phyloP scores from a whole-genome alignment of 2,329 filamentous ascomycete genomes.

The Arthroderma sp. region DNA sequence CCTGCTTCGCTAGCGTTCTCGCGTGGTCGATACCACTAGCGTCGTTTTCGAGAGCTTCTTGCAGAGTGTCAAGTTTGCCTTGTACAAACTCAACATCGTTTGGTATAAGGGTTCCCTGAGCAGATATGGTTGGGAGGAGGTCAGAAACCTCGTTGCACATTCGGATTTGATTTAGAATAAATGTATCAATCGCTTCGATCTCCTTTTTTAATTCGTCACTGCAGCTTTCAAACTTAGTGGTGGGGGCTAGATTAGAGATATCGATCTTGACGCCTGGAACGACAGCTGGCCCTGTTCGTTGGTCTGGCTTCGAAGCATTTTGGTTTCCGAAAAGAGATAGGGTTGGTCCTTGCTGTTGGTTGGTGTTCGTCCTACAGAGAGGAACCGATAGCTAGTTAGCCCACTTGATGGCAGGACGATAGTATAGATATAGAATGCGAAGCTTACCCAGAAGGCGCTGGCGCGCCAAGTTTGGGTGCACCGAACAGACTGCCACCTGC shows the following conservation, averaged over 20 bases:
- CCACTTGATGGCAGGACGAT: background rate
- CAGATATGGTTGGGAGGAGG: conserved; percentile 49
- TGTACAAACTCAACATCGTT: conserved; percentile 53
- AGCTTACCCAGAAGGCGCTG: too few relatives aligned
- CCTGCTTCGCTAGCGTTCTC: conserved; percentile 47
- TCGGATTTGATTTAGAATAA: conserved; percentile 67
- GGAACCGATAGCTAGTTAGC: background rate
- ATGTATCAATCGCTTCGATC: conserved; percentile 64
- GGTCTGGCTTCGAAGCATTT: conserved; percentile 19
- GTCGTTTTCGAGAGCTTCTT: conserved; percentile 50
- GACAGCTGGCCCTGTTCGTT: conserved; percentile 22
- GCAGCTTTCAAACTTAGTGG: conserved; percentile 84
- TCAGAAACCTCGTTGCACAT: conserved; percentile 62
- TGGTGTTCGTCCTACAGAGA: background rate
- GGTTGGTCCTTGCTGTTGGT: conserved; percentile 38
- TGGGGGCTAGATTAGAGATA: conserved; percentile 63
- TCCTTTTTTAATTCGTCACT: conserved; percentile 66
- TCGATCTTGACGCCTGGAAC: conserved; percentile 68
- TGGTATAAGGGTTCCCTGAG: conserved; percentile 51
- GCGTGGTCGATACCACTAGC: conserved; percentile 46
- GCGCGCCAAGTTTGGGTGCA: background rate
- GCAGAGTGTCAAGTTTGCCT: conserved; percentile 49
- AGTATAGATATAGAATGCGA: too few relatives aligned
- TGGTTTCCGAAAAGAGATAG: conserved; percentile 28
- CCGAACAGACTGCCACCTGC: background rate